Percentiles rank a stretch among this genome's conserved stretches.
Conservation (phyloP, 2,329 filamentous ascomycete species). For the Xylariomycetidae sp. region DNA sequence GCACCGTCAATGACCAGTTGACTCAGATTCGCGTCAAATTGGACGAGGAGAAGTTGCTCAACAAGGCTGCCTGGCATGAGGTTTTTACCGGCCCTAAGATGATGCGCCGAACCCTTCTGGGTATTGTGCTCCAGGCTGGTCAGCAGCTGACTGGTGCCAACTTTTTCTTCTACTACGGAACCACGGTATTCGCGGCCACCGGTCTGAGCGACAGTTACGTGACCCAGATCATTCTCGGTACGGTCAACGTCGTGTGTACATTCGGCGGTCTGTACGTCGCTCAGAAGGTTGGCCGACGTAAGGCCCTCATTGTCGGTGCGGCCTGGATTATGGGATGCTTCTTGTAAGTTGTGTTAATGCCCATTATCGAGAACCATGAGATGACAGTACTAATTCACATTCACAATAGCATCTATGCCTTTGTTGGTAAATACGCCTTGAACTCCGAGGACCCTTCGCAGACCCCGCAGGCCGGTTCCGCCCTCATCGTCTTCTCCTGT, state of each 20-base stretch:
- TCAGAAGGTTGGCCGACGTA: slow-evolving; percentile 60
- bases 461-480: slow-evolving; percentile 47
- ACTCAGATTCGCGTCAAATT: slow-evolving; percentile 48
- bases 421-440: slow-evolving; percentile 43
- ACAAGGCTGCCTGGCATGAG: slow-evolving; percentile 48
- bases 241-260: slow-evolving; percentile 64
- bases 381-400: too few species aligned
- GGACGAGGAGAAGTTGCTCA: slow-evolving; percentile 39
- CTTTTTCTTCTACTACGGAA: slow-evolving; percentile 65
- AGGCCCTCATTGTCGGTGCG: slow-evolving; percentile 58
- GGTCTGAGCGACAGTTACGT: slow-evolving; percentile 62
- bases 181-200: slow-evolving; percentile 61
- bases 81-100: slow-evolving; percentile 66
- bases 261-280: slow-evolving; percentile 62
- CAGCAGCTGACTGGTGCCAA: slow-evolving; percentile 67
- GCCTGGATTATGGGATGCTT: slow-evolving; percentile 55
- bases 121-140: slow-evolving; percentile 58
- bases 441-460: slow-evolving; percentile 36
- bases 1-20: slow-evolving; percentile 42
- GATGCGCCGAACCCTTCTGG: slow-evolving; percentile 58
- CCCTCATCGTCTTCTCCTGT: slow-evolving; percentile 65
- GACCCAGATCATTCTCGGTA: slow-evolving; percentile 63
- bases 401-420: slow-evolving; percentile 39
- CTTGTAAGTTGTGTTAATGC: slow-evolving; percentile 35
- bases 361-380: too few species aligned